Evolutionary conservation across 2,329 filamentous ascomycete species (phyloP).

Genomic region (Scedosporium aurantiacum): DNA sequence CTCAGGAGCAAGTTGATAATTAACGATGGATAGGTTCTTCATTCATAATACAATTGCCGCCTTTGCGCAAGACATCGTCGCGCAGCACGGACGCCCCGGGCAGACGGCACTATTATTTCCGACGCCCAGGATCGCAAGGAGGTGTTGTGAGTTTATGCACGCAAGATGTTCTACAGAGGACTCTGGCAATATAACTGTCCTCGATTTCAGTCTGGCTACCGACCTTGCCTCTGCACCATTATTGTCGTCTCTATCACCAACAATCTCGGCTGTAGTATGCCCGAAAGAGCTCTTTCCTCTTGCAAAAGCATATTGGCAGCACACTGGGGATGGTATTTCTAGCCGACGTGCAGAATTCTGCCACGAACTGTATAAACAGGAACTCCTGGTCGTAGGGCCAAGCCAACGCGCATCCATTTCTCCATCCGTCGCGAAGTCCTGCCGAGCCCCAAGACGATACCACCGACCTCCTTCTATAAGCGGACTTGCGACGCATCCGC

Average conservation of each 20-base stretch:
- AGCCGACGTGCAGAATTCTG: constrained; percentile 89
- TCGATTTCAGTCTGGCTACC: constrained; percentile 48
- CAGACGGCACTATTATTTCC: constrained; percentile 77
- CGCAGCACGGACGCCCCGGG: constrained; percentile 47
- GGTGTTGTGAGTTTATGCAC: constrained; percentile 65
- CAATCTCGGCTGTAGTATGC: constrained; percentile 62
- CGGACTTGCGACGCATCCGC: constrained; percentile 14
- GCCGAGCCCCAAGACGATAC: constrained; percentile 72
- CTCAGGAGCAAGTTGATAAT: constrained; percentile 8
- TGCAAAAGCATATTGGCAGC: constrained; percentile 96
- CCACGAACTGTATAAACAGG: constrained; percentile 60
- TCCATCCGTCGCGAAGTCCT: constrained; percentile 23
- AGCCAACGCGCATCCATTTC: constrained; percentile 14
- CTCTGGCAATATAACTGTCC: constrained; percentile 35
- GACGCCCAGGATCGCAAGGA: constrained; percentile 53
- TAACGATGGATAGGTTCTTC: constrained; percentile 64
- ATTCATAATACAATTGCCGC: constrained; percentile 73
- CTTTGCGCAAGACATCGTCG: constrained; percentile 58
- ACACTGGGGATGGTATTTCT: constrained; percentile 84
- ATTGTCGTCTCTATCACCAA: constrained; percentile 44
- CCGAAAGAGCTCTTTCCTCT: constrained; percentile 53
- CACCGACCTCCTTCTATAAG: constrained; percentile 44
- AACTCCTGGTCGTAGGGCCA: constrained; percentile 34
- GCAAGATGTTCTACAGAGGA: constrained; percentile 39
- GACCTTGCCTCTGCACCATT: constrained; percentile 38